Evolutionary conservation across 805 yeast species (phyloP).

Genomic region (Barnettozyma populi): DNA sequence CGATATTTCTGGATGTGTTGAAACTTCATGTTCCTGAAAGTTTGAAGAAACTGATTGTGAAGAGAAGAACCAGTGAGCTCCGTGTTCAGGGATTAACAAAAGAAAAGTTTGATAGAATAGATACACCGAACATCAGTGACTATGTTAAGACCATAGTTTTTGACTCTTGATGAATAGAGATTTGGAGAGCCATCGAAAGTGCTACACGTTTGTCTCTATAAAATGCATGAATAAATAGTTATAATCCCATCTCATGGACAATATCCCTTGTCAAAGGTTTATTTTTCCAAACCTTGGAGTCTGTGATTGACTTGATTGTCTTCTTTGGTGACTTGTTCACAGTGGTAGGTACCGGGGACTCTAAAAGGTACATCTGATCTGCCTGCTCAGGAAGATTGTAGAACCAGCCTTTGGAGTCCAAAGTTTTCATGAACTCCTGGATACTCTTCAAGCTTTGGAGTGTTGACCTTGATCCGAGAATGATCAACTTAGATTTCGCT

Average conservation of each 20-base stretch:
- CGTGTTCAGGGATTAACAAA: no score
- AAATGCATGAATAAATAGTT: background rate
- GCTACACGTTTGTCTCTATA: background rate
- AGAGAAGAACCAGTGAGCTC: no score
- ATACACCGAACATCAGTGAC: background rate
- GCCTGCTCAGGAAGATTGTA: conserved; percentile 43
- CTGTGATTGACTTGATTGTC: conserved; percentile 3
- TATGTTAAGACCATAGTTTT: background rate
- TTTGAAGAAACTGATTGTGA: no score
- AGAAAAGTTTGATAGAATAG: no score
- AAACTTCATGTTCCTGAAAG: no score
- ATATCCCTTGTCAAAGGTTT: conserved; percentile 17
- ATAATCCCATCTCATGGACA: conserved; percentile 16
- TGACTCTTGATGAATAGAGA: background rate
- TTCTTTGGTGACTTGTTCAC: conserved; percentile 1
- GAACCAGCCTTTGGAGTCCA: conserved; percentile 59
- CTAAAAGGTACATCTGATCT: conserved; percentile 10
- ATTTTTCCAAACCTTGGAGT: conserved; percentile 15
- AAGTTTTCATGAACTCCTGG: conserved; percentile 52
- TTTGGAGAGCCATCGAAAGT: background rate
- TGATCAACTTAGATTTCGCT: conserved; percentile 75
- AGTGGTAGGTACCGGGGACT: background rate
- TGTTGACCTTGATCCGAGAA: conserved; percentile 74
- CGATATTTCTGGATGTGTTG: no score
- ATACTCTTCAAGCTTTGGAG: conserved; percentile 46